Conservation (phyloP, 2,329 filamentous ascomycete genomes). For the Aspergillus phoenicis region DNA sequence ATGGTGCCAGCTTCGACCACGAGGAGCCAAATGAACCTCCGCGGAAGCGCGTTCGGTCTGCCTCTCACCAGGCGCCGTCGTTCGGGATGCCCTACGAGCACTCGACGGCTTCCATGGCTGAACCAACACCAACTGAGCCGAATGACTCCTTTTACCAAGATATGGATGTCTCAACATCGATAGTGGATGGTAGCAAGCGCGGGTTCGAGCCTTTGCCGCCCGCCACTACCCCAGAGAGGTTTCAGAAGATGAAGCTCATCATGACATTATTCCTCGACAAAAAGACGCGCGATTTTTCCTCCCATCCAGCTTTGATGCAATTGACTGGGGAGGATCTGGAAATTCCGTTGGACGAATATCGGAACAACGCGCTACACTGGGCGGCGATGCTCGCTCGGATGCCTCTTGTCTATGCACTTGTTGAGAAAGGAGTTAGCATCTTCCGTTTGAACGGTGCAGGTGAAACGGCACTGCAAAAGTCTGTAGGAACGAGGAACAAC, state of each 20-base stretch:
- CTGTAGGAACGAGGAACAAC: conserved; percentile 91
- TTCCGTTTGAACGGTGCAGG: conserved; percentile 85
- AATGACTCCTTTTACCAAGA: conserved; percentile 52
- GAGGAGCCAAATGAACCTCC: conserved; percentile 72
- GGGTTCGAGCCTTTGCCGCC: conserved; percentile 51
- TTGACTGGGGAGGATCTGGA: conserved; percentile 82
- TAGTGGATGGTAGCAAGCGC: conserved; percentile 35
- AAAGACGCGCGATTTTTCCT: conserved; percentile 67
- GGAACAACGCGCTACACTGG: conserved; percentile 89
- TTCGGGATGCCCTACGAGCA: conserved; percentile 38
- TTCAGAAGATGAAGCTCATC: conserved; percentile 78
- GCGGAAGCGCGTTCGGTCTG: conserved; percentile 69
- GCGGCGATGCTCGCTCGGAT: conserved; percentile 89
- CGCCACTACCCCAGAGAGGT: conserved; percentile 64
- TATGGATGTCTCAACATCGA: conserved; percentile 33
- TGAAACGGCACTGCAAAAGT: conserved; percentile 90
- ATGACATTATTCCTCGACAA: conserved; percentile 82
- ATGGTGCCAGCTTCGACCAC: conserved; percentile 51
- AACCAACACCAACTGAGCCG: conserved; percentile 49
- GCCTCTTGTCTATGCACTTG: conserved; percentile 76
- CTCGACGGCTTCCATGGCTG: conserved; percentile 41
- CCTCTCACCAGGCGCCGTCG: conserved; percentile 53
- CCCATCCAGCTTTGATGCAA: conserved; percentile 74
- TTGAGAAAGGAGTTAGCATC: conserved; percentile 82
- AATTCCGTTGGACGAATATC: conserved; percentile 85